Conservation (phyloP, 345 rosid species). For the Populus euphratica region DNA sequence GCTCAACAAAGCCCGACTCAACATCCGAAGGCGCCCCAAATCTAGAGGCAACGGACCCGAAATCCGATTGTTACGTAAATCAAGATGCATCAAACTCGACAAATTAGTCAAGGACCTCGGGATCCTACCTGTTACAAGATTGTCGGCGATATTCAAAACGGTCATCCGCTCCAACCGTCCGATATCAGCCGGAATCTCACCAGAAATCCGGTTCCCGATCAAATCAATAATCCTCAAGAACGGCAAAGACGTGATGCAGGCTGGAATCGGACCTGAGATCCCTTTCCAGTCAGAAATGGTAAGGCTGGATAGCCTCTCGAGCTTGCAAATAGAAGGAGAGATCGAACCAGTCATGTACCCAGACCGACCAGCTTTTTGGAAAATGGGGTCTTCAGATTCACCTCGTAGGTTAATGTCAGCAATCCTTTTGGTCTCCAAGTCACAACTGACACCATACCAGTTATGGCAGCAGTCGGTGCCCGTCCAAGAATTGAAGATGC, state of each 20-base stretch:
- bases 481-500: constrained; percentile 78
- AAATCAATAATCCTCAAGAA: constrained; percentile 70
- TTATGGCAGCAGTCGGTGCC: constrained; percentile 79
- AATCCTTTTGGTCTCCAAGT: constrained; percentile 53
- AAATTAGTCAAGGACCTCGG: constrained; percentile 58
- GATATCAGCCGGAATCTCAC: constrained; percentile 51
- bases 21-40: constrained; percentile 59
- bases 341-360: constrained; percentile 81
- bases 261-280: constrained; percentile 70
- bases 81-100: constrained; percentile 77
- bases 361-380: constrained; percentile 50
- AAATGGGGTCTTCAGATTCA: constrained; percentile 83
- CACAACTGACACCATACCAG: constrained; percentile 92
- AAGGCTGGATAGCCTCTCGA: constrained; percentile 57
- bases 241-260: constrained; percentile 54
- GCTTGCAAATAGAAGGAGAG: constrained; percentile 57
- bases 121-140: constrained; percentile 59
- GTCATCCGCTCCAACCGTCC: constrained; percentile 60
- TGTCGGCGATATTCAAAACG: constrained; percentile 76
- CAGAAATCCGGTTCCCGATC: constrained; percentile 68
- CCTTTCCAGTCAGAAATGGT: constrained; percentile 92
- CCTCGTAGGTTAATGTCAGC: constrained; percentile 92
- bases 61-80: constrained; percentile 60
- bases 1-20: constrained; percentile 71
- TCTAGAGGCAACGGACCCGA: constrained; percentile 54